Evolutionary conservation across 2,329 filamentous ascomycete genomes (phyloP).

Genomic region (Sordariomycetes sp.): DNA sequence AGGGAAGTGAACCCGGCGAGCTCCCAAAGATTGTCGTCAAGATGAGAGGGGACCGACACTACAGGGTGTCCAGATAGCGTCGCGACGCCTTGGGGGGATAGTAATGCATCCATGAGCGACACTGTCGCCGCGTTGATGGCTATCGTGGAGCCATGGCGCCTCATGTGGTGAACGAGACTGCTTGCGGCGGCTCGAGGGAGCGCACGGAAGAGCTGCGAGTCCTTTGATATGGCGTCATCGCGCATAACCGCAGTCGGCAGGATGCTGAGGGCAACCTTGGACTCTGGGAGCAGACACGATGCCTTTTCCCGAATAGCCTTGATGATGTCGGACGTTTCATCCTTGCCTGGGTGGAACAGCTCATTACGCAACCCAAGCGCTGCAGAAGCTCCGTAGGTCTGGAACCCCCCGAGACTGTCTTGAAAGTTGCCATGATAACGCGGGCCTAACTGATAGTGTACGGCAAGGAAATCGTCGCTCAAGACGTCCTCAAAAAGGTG

Average conservation of each 20-base stretch:
- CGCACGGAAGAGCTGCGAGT: slow-evolving; percentile 62
- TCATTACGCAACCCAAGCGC: slow-evolving; percentile 86
- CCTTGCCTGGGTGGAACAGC: slow-evolving; percentile 74
- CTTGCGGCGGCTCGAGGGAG: slow-evolving; percentile 60
- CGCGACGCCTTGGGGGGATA: slow-evolving; percentile 66
- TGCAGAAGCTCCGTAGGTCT: slow-evolving; percentile 90
- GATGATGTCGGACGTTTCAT: slow-evolving; percentile 84
- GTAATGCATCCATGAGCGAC: slow-evolving; percentile 78
- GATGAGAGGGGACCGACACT: slow-evolving; percentile 64
- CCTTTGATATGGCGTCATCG: slow-evolving; percentile 66
- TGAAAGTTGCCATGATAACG: slow-evolving; percentile 94
- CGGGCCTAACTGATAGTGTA: slow-evolving; percentile 80
- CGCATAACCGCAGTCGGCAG: slow-evolving; percentile 69
- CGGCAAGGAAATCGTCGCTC: slow-evolving; percentile 83
- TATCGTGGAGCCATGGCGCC: slow-evolving; percentile 62
- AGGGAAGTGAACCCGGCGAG: slow-evolving; percentile 84
- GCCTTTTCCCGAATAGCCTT: slow-evolving; percentile 78
- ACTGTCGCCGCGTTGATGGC: slow-evolving; percentile 83
- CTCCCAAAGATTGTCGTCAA: slow-evolving; percentile 89
- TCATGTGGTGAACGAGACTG: slow-evolving; percentile 55
- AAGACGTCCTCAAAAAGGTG: slow-evolving; percentile 79
- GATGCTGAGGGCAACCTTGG: slow-evolving; percentile 69
- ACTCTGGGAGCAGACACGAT: slow-evolving; percentile 67
- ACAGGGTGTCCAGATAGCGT: slow-evolving; percentile 74
- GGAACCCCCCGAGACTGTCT: slow-evolving; percentile 87